phyloP scores from a whole-genome alignment of 805 yeast species.

The Clavispora asparagi region DNA sequence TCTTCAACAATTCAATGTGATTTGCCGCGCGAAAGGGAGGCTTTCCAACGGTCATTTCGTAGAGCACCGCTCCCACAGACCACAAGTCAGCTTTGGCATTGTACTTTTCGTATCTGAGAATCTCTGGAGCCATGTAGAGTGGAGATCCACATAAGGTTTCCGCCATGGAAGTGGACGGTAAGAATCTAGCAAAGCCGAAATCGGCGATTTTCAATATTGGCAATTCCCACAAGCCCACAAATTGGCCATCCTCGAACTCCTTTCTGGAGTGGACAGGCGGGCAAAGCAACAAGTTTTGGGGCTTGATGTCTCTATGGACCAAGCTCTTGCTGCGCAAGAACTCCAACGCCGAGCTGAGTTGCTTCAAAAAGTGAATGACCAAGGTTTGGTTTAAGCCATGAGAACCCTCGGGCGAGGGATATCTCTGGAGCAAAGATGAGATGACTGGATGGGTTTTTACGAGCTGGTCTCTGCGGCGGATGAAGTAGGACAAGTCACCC shows the following conservation, averaged over 20 bases:
- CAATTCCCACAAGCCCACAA: slow-evolving; percentile 78
- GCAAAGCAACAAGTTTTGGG: slow-evolving; percentile 78
- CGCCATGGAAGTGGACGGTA: slow-evolving; percentile 91
- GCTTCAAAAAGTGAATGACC: slow-evolving; percentile 81
- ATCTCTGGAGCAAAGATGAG: slow-evolving; percentile 67
- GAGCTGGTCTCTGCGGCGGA: slow-evolving; percentile 68
- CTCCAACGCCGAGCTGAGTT: slow-evolving; percentile 75
- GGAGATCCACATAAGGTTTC: slow-evolving; percentile 98
- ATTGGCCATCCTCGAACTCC: slow-evolving; percentile 53
- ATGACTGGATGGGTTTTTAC: slow-evolving; percentile 73
- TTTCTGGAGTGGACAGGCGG: slow-evolving; percentile 70
- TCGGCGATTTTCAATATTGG: slow-evolving; percentile 94
- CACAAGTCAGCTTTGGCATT: slow-evolving; percentile 96
- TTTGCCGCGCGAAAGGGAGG: slow-evolving; percentile 95
- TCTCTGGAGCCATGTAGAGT: slow-evolving; percentile 98
- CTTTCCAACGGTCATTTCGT: slow-evolving; percentile 93
- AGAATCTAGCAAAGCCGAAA: slow-evolving; percentile 93
- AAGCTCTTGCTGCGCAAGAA: slow-evolving; percentile 79
- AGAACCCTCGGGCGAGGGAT: slow-evolving; percentile 74
- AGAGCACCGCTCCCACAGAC: slow-evolving; percentile 96
- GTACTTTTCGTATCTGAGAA: slow-evolving; percentile 87
- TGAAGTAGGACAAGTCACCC: slow-evolving; percentile 88
- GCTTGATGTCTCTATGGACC: slow-evolving; percentile 94
- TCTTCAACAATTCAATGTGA: slow-evolving; percentile 82
- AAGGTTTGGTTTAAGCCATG: slow-evolving; percentile 77